Base-by-base conservation (phyloP, 441 rosid species). In the Omphalea diandra region DNA sequence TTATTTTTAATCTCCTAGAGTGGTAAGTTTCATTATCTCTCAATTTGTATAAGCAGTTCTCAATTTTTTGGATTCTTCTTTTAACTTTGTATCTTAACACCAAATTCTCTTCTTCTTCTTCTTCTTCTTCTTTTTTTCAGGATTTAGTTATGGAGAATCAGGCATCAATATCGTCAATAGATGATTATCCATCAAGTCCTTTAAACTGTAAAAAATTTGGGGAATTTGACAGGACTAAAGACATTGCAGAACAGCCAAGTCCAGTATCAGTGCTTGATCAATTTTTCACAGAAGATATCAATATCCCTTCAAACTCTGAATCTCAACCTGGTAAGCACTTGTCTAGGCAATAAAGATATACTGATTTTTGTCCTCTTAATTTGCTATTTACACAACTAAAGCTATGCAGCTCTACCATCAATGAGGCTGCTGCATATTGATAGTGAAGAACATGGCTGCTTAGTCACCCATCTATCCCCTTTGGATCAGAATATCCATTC, bases 191-290 rank as follows among this genome's bases (percentile, higher is more conserved):
- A 29, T 71, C 86, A 47, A 71, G 79, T 71, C 81, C 72, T 67
- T 61, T 31, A 47, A 75, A 69, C 26, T 61, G 56, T 40, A 73
- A 66, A 63, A 81, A 61, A 64, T 29, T 49, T 36, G 77, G 71
- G 57, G 75, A 55, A 31, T 65, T 76, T 50, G 69, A 63, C 54
- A 62, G 63, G 64, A 40, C 8, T 44, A 75, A 77, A 43, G 80
- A 73, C 44, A 64, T 71, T 61, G 72, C 65, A 62, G 92, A 86
- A 68, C 92, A 86, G 71, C 86, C 90, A n/a, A 88, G 96, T 85
- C 91, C 92, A 1, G 79, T 88, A 12, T 85, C 96, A 31, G 91
- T 92, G 65, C 88, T 89, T 10, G 88, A 86, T 54, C 85, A 80
- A 43, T 73, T 78, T 63, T 78, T 63, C 66, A 32, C 67, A 17